Evolutionary conservation across 1,284 basidiomycete genomes (phyloP), one percentile per base, ranked within the genome.

Genomic region (Rhodotorula mucilaginosa): DNA sequence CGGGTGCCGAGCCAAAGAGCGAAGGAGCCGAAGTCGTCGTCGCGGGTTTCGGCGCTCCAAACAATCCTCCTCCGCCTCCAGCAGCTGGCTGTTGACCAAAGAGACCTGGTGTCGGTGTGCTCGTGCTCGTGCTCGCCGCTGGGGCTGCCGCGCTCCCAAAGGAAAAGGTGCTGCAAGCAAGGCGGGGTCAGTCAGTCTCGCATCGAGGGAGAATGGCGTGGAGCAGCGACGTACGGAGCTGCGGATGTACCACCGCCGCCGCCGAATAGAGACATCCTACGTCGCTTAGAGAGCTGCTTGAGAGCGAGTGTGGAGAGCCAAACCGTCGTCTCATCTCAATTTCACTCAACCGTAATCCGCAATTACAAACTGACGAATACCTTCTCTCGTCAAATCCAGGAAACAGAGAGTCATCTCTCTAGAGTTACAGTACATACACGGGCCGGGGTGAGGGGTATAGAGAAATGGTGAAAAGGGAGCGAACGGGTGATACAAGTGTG

Each of bases 141-240:
- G 63, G 21, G 3, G 65, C 19, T n/a, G 65, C 46, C 15, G 65
- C 47, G n/a, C 31, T 46, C n/a, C 70, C 70, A 29, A 71, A 71
- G 18, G 62, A 63, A 61, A 66, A 70, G 10, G 59, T 49, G 23
- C 68, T 70, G 56, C 23, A 16, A 1, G 19, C 0, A 1, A 6
- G 21, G 15, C 23, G 49, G 13, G 26, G 47, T 16, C 23, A 31
- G 46, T 19, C 44, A 31, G 47, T 19, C 39, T 44, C 39, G 39
- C 3, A 23, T 12, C 26, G 56, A 8, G 23, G 2, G 31, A 49
- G 15, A 16, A 15, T 15, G 31, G 31, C 10, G 18, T 2, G 12
- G 23, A 46, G 18, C 13, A 58, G 34, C 10, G 26, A 26, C 57
- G 46, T n/a, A 62, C 61, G 60, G 61, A 13, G 66, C 56, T 18